phyloP scores from a whole-genome alignment of 495 filamentous ascomycete genomes.

The Bathelium albidoporum region DNA sequence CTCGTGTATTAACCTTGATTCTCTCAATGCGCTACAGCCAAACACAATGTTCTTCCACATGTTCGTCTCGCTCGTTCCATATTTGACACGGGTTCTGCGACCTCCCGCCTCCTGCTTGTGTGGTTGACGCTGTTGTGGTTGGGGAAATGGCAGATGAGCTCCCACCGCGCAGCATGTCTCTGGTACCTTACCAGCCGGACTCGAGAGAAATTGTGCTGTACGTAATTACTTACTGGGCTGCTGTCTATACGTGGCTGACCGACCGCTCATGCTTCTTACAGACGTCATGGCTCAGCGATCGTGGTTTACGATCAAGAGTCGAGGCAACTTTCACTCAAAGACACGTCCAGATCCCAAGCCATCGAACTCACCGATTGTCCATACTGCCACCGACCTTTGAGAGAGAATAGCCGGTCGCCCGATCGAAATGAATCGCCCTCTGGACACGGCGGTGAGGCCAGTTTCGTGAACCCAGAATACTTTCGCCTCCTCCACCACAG shows the following conservation, averaged over 20 bases:
- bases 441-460: slow-evolving; percentile 37
- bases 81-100: not conserved
- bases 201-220: slow-evolving; percentile 31
- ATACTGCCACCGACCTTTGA: slow-evolving; percentile 74
- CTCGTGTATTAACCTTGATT: not conserved
- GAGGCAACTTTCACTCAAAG: slow-evolving; percentile 70
- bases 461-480: slow-evolving; percentile 81
- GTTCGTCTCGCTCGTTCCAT: not conserved
- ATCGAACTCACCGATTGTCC: slow-evolving; percentile 63
- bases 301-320: slow-evolving; percentile 83
- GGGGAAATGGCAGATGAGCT: slow-evolving; percentile 19
- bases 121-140: not conserved
- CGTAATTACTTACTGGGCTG: not conserved
- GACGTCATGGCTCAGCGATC: slow-evolving; percentile 83
- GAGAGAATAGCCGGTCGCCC: slow-evolving; percentile 34
- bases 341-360: slow-evolving; percentile 39
- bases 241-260: not conserved
- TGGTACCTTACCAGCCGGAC: slow-evolving; percentile 30
- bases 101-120: not conserved
- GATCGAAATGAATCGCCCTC: slow-evolving; percentile 25
- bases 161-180: slow-evolving; percentile 26
- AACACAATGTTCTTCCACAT: not conserved
- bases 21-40: not conserved
- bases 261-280: slow-evolving; percentile 28
- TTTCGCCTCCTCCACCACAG: slow-evolving; percentile 80